These are phyloP conservation scores for Cryomyces antarcticus DNA, from an alignment of 495 filamentous ascomycete genomes.

Conservation along the genomic window DNA sequence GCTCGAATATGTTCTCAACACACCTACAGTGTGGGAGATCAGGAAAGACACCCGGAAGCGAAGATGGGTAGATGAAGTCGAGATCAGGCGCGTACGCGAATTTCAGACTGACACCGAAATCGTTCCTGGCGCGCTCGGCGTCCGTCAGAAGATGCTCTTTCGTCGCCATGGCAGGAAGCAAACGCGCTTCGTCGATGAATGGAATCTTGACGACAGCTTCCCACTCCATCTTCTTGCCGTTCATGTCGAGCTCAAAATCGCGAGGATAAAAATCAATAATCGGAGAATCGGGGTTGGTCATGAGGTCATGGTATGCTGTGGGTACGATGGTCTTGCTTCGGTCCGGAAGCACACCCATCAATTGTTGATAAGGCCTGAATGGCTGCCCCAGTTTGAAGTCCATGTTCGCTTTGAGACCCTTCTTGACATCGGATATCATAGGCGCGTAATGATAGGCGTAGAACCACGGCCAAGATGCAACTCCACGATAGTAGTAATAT, in stretches of 20 bases:
- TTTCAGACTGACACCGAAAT: slow-evolving; percentile 79
- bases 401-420: slow-evolving; percentile 69
- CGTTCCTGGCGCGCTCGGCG: slow-evolving; percentile 62
- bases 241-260: slow-evolving; percentile 97
- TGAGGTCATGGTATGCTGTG: slow-evolving; percentile 65
- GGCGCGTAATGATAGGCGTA: slow-evolving; percentile 93
- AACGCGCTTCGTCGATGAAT: slow-evolving; percentile 80
- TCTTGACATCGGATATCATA: slow-evolving; percentile 87
- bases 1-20: slow-evolving; percentile 84
- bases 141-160: slow-evolving; percentile 56
- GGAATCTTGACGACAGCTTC: slow-evolving; percentile 98
- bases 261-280: slow-evolving; percentile 97
- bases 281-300: slow-evolving; percentile 78
- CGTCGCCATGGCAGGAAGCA: slow-evolving; percentile 68
- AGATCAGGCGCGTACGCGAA: slow-evolving; percentile 67
- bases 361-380: slow-evolving; percentile 83
- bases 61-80: slow-evolving; percentile 66
- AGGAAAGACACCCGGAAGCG: slow-evolving; percentile 77
- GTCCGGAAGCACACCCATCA: slow-evolving; percentile 96
- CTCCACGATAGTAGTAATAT: slow-evolving; percentile 92
- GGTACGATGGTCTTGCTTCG: slow-evolving; percentile 94
- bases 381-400: slow-evolving; percentile 86
- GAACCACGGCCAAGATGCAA: slow-evolving; percentile 97
- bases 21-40: slow-evolving; percentile 75
- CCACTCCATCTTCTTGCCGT: slow-evolving; percentile 99